phyloP scores from a whole-genome alignment of 2,329 filamentous ascomycete species.

The Penicillium sp. region DNA sequence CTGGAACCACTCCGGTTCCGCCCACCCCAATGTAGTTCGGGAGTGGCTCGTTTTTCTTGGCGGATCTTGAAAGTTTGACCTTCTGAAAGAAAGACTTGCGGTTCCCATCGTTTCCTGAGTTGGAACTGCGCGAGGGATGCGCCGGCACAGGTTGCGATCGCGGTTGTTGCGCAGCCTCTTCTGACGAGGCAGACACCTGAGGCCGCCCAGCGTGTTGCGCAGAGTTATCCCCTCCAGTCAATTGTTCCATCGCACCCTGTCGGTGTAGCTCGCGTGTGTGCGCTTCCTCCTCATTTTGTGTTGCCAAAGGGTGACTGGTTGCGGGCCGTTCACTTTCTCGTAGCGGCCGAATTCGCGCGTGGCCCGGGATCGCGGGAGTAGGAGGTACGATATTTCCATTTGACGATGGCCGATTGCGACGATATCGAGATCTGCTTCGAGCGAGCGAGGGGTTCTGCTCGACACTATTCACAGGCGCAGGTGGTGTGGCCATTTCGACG shows the following conservation, averaged over 20 bases:
- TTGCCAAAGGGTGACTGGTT: neutral
- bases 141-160: neutral
- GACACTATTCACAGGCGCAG: neutral
- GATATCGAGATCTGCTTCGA: slow-evolving; percentile 39
- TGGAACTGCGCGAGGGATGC: neutral
- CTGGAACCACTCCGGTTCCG: slow-evolving; percentile 43
- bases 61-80: slow-evolving; percentile 25
- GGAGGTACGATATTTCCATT: slow-evolving; percentile 8
- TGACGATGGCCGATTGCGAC: slow-evolving; percentile 29
- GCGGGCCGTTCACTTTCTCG: neutral
- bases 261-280: slow-evolving; percentile 28
- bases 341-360: neutral
- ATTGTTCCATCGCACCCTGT: slow-evolving; percentile 36
- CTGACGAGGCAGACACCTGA: slow-evolving; percentile 2
- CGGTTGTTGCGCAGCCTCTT: neutral
- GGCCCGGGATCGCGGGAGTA: slow-evolving; percentile 15
- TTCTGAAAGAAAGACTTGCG: slow-evolving; percentile 35
- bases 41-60: slow-evolving; percentile 11
- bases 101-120: slow-evolving; percentile 17
- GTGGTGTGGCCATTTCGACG: neutral
- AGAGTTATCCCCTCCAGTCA: slow-evolving; percentile 30
- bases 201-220: slow-evolving; percentile 11
- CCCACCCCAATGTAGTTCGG: slow-evolving; percentile 25
- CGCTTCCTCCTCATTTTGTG: slow-evolving; percentile 15
- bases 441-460: slow-evolving; percentile 29